Base-by-base conservation (phyloP, 2,329 filamentous ascomycete genomes). In the Beauveria scarabaeidicola region DNA sequence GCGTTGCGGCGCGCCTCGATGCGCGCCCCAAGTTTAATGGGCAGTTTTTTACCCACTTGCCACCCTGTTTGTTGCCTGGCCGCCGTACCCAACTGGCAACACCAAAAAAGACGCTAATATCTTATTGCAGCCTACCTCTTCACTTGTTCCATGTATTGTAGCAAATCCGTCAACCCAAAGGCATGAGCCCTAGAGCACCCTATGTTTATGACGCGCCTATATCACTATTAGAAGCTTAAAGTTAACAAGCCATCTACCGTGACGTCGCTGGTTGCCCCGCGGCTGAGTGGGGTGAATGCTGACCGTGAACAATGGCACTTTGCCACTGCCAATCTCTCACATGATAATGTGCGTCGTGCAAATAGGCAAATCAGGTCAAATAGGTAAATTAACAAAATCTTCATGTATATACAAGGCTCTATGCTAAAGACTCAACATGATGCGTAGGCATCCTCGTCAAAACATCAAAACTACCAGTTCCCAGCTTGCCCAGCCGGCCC, bases 391-490 rank as follows among this genome's bases (percentile, higher is more conserved):
- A 57, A 50, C 23, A 21, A 23, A 17, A 7, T 3, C 41, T 57
- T 57, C 23, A 50, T 11, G 29, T 57, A 50, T 41, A 57, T 50
- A 29, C 54, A 57, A 57, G 50, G 36, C 44, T 57, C 44, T 57
- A 65, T 58, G 63, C 64, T 60, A 61, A 61, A 44, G 57, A 57
- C 63, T 76, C 75, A 52, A 70, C 73, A 61, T 82, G 79, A 66
- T 77, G 76, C 60, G 79, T 81, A 21, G 82, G 81, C 61, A 85
- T 76, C 61, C 74, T 75, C 5, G 84, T 85, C 69, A 97, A 78
- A 47, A 99, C 87, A 75, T 97, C 92, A 74, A 97, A 97, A 21
- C 88, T 84, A 43, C 94, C 94, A 1, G 94, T 99, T 53, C 94
- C 94, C 61, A 95, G 85, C 65, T 83, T 88, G 52, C 90, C 88